Conservation (phyloP, 805 yeast species). For the Saturnispora sanitii region DNA sequence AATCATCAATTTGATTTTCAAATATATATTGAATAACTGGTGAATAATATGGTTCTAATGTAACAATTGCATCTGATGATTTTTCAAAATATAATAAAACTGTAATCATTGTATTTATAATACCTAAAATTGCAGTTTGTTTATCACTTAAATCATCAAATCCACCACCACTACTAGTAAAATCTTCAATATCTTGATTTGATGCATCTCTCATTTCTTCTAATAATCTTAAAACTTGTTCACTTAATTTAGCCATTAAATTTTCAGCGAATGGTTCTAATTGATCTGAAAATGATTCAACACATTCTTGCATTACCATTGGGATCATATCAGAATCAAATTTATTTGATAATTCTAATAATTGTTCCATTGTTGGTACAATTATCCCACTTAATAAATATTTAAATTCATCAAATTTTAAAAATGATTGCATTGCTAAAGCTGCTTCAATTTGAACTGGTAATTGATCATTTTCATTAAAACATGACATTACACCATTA, state of each 20-base stretch:
- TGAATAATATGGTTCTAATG: constrained; percentile 61
- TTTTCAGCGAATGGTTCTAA: constrained; percentile 84
- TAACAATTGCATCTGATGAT: constrained; percentile 55
- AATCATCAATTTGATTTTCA: constrained; percentile 59
- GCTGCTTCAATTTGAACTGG: constrained; percentile 84
- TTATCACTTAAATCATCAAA: constrained; percentile 47
- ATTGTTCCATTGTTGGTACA: constrained; percentile 71
- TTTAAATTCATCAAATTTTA: constrained; percentile 54
- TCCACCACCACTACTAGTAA: constrained; percentile 22
- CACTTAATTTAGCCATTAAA: constrained; percentile 48
- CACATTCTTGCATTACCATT: constrained; percentile 91
- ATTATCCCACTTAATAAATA: constrained; percentile 60
- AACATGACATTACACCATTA: constrained; percentile 37
- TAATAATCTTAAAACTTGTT: constrained; percentile 67
- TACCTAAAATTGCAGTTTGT: constrained; percentile 77
- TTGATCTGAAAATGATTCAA: constrained; percentile 78
- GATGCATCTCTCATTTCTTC: constrained; percentile 60
- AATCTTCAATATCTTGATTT: constrained; percentile 41
- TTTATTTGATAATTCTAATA: constrained; percentile 64
- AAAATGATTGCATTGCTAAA: constrained; percentile 71
- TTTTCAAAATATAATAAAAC: constrained; percentile 81
- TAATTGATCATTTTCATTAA: constrained; percentile 38
- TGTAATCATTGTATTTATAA: constrained; percentile 78
- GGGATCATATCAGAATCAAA: constrained; percentile 83
- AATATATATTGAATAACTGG: constrained; percentile 70